These are phyloP conservation scores for Aspergillus tanneri DNA, from an alignment of 2,329 filamentous ascomycete genomes.

Conservation along the genomic window DNA sequence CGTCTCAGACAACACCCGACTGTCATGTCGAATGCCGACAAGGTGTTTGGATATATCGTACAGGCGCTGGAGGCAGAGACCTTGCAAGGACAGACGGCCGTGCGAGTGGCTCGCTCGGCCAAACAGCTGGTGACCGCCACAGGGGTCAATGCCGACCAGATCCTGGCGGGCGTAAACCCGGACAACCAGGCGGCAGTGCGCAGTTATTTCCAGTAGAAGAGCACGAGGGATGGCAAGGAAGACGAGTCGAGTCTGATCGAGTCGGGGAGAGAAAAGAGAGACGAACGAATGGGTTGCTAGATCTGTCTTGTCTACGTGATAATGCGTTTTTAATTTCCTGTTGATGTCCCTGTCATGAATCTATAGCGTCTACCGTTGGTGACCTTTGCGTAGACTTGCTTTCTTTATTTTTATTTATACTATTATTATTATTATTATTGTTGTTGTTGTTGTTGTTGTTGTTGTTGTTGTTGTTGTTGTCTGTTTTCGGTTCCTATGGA, in stretches of 20 bases:
- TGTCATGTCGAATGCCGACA: constrained; percentile 72
- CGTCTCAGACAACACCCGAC: constrained; percentile 73
- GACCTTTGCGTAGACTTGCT: background rate
- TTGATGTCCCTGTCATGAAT: constrained; percentile 6
- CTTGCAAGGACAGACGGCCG: constrained; percentile 78
- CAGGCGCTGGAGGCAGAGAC: constrained; percentile 90
- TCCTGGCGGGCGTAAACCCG: constrained; percentile 71
- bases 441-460: too few species aligned
- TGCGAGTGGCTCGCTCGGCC: constrained; percentile 71
- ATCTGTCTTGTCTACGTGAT: constrained; percentile 1
- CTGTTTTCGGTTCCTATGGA: too few species aligned
- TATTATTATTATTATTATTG: background rate
- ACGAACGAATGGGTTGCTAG: background rate
- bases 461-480: too few species aligned
- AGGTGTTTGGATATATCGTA: constrained; percentile 80
- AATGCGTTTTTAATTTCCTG: constrained; percentile 2
- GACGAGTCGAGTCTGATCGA: background rate
- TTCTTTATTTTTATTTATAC: constrained; percentile 4
- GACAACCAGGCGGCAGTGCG: constrained; percentile 80
- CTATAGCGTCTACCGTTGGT: constrained; percentile 5
- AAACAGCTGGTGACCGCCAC: constrained; percentile 74
- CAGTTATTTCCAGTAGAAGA: constrained; percentile 68
- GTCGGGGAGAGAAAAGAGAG: too few species aligned
- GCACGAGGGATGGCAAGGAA: background rate
- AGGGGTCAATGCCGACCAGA: constrained; percentile 70